Conservation (phyloP, 257 asterid genomes). For the Forsythia viridissima region DNA sequence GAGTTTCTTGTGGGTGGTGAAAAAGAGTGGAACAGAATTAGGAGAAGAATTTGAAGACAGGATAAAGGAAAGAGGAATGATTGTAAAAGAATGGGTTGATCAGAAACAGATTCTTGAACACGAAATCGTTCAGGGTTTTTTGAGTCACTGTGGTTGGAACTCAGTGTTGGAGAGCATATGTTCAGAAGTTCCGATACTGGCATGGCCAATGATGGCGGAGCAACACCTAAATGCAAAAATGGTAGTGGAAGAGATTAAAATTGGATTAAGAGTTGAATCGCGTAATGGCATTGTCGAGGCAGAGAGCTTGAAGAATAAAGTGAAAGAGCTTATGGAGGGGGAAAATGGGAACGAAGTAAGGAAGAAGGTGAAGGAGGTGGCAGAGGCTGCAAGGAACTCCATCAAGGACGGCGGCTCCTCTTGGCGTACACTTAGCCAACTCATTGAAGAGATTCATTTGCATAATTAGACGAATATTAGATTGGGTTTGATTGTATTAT, state of each 20-base stretch:
- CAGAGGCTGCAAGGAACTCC: constrained; percentile 45
- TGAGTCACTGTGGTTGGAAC: constrained; percentile 84
- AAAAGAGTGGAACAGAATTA: constrained; percentile 15
- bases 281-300: constrained; percentile 56
- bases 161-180: constrained; percentile 71
- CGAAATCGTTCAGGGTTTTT: constrained; percentile 46
- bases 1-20: constrained; percentile 64
- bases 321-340: constrained; percentile 62
- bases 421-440: constrained; percentile 41
- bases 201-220: constrained; percentile 92
- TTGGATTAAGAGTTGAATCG: constrained; percentile 54
- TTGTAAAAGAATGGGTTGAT: constrained; percentile 75
- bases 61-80: constrained; percentile 44
- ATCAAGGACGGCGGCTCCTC: constrained; percentile 68
- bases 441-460: constrained; percentile 35
- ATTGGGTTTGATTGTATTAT: no score
- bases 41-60: constrained; percentile 33
- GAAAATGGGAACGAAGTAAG: constrained; percentile 42
- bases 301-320: constrained; percentile 40
- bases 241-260: constrained; percentile 61
- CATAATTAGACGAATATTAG: neutral
- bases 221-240: constrained; percentile 61
- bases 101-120: constrained; percentile 60
- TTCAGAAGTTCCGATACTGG: constrained; percentile 64
- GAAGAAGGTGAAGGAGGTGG: constrained; percentile 41